A percentile compares a stretch with the other conserved stretches of the same genome.
Evolutionary conservation across 805 yeast species (phyloP).

Genomic region (Candida michaelii): DNA sequence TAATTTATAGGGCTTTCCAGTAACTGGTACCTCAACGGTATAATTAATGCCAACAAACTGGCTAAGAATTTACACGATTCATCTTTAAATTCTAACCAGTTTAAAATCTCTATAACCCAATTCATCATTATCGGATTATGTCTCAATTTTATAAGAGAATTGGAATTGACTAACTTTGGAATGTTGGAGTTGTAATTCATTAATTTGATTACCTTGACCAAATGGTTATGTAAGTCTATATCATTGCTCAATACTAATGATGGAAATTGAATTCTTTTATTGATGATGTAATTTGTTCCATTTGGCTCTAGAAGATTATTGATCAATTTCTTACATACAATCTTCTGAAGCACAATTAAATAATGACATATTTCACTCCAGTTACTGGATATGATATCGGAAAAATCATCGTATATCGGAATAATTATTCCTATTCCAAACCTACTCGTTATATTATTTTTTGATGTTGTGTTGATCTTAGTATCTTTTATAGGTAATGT

Average conservation of each 20-base stretch:
- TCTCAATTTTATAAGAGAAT: constrained; percentile 35
- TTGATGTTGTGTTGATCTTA: constrained; percentile 13
- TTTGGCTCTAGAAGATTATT: constrained; percentile 17
- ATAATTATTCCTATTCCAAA: constrained; percentile 50
- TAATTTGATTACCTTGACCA: constrained; percentile 37
- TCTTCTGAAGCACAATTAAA: constrained; percentile 38
- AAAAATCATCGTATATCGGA: constrained; percentile 38
- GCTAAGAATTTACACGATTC: constrained; percentile 42
- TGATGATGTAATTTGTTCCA: constrained; percentile 17
- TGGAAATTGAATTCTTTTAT: constrained; percentile 39
- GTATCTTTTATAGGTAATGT: constrained; percentile 32
- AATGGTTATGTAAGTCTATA: constrained; percentile 37
- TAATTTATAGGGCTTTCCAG: constrained; percentile 29
- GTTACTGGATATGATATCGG: constrained; percentile 46
- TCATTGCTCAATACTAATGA: constrained; percentile 42
- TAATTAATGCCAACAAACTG: constrained; percentile 44
- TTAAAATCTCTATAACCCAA: constrained; percentile 53
- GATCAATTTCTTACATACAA: constrained; percentile 38
- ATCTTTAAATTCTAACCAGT: constrained; percentile 59
- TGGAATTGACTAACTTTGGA: constrained; percentile 46
- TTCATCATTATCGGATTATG: constrained; percentile 41
- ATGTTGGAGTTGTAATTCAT: constrained; percentile 42
- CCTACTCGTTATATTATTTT: constrained; percentile 30
- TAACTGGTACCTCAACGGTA: constrained; percentile 40
- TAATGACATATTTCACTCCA: constrained; percentile 49